These are phyloP conservation scores for Hypomontagnella submonticulosa DNA, from an alignment of 495 filamentous ascomycete species.

Conservation along the genomic window DNA sequence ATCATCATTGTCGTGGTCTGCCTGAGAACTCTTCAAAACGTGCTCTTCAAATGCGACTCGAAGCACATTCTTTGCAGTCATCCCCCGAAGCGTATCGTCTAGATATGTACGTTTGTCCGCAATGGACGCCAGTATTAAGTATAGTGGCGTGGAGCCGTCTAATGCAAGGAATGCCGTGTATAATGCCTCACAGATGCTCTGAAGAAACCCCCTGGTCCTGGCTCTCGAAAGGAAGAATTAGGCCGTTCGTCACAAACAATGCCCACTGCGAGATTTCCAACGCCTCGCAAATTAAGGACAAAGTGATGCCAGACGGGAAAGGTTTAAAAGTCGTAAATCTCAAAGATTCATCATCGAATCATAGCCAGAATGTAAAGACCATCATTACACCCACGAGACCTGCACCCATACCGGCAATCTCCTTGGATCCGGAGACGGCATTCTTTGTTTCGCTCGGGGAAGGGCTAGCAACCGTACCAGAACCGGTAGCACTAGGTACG, in stretches of 20 bases:
- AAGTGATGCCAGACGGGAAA: conserved; percentile 2
- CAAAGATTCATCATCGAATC: conserved; percentile 12
- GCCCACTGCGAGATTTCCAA: conserved; percentile 1
- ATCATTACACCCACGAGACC: conserved; percentile 65
- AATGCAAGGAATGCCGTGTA: conserved; percentile 37
- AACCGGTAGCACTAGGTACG: conserved; percentile 43
- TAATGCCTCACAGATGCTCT: conserved; percentile 30
- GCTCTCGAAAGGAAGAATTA: conserved; percentile 24
- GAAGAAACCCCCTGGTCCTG: conserved; percentile 8
- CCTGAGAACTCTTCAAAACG: conserved; percentile 9
- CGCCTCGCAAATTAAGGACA: conserved; percentile 7
- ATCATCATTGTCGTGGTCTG: conserved; percentile 36
- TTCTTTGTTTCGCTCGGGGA: conserved; percentile 45
- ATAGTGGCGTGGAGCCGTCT: conserved; percentile 26
- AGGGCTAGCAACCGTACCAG: conserved; percentile 35
- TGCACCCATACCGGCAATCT: conserved; percentile 64
- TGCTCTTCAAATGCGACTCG: conserved; percentile 29
- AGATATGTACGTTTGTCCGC: conserved; percentile 27
- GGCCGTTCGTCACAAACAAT: conserved; percentile 9
- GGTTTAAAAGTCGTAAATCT: conserved; percentile 16
- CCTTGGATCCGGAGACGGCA: conserved; percentile 56
- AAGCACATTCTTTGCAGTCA: conserved; percentile 22
- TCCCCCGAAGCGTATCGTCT: conserved; percentile 28
- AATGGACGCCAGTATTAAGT: conserved; percentile 23
- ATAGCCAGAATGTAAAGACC: conserved; percentile 64